Evolutionary conservation across 371 early-diverging fungal species (phyloP).

Genomic region (Phascolomyces articulosus): DNA sequence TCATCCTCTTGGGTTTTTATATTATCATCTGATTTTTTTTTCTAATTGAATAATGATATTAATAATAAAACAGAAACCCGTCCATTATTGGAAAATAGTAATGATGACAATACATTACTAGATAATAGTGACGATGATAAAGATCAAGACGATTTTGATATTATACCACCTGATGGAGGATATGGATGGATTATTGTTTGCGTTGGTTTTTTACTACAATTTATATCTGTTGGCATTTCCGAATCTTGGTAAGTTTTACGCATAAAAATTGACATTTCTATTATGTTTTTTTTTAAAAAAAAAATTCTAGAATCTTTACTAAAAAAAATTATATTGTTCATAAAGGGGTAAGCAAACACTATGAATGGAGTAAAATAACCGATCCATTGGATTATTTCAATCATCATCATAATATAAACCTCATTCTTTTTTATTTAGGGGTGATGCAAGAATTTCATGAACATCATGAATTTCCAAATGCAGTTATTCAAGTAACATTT

Average conservation of each 20-base stretch:
- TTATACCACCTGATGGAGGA: constrained; percentile 9
- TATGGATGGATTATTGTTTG: constrained; percentile 16
- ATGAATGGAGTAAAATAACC: too few species aligned
- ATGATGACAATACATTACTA: neutral
- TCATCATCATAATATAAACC: neutral
- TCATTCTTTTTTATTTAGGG: neutral
- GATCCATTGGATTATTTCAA: too few species aligned
- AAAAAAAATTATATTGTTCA: neutral
- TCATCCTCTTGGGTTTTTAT: too few species aligned
- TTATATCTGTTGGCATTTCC: constrained; percentile 8
- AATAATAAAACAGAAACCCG: neutral
- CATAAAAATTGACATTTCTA: neutral
- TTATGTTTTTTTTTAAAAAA: neutral
- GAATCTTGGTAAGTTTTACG: constrained; percentile 10
- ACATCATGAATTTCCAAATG: constrained; percentile 18
- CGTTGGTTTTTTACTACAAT: constrained; percentile 8
- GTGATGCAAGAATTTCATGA: constrained; percentile 27
- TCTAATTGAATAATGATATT: too few species aligned
- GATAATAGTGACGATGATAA: neutral
- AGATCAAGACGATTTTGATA: neutral
- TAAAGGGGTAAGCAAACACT: neutral
- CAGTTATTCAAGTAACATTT: constrained; percentile 20
- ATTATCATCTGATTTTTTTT: too few species aligned
- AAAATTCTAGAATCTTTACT: too few species aligned
- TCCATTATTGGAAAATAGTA: neutral